Evolutionary conservation across 2,329 filamentous ascomycete genomes (phyloP), one percentile per base, ranked within the genome.

Genomic region (Sporothrix sp.): DNA sequence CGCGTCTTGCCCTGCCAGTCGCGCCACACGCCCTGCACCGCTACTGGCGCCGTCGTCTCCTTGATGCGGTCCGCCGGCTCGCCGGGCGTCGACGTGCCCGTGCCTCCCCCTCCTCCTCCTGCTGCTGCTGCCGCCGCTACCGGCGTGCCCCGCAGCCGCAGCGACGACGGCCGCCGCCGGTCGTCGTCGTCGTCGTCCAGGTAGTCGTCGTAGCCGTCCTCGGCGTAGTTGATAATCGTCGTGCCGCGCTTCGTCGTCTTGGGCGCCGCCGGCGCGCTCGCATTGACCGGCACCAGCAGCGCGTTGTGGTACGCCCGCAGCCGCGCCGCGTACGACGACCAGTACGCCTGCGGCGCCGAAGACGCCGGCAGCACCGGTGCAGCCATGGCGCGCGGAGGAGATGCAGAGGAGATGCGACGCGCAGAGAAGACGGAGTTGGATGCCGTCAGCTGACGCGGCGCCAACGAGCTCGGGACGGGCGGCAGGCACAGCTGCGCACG

Each of bases 241-340:
- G 93, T 97, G 52, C 93, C 93, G 67, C 93, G 85, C 72, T 98
- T 97, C 8, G 93, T 97, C n/a, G 87, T 95, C 64, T 91, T 81
- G 35, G 84, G 79, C 21, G 81, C 82, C 2, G 79, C 67, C n/a
- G 79, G 76, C 52, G 74, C 76, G 55, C 81, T 82, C 50, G 85
- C 86, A 55, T 91, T 78, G 55, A 93, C 82, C 32, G 91, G 90
- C 21, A 87, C 87, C 55, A 96, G 79, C 50, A 97, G 81, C 33
- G 91, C 87, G 71, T 97, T 97, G 66, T 85, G 87, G 71, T 94
- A 96, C 57, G 82, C 80, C 64, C 91, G 87, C 63, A 97, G 71
- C 62, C 91, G 86, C 56, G 91, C 87, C 68, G 91, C 88, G 70
- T 95, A 96, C 64, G 84, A 89, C 51, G 88, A 91, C 60, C 93